phyloP scores from a whole-genome alignment of 306 rosid species.

The Begonia masoniana region DNA sequence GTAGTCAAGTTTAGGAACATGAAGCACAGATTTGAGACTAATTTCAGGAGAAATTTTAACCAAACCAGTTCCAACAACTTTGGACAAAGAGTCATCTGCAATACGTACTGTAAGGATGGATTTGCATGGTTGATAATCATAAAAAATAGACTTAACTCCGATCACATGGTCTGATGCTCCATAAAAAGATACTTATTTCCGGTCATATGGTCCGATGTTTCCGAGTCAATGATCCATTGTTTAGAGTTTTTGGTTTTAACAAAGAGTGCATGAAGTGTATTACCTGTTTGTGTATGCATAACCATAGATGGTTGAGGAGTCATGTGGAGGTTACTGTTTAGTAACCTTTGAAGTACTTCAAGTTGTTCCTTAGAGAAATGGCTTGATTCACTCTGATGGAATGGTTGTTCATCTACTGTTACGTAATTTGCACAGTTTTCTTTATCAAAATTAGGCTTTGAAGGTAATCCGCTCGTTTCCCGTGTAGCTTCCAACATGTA shows the following conservation, averaged over 20 bases:
- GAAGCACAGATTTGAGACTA: too few species aligned
- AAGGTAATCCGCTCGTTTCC: neutral
- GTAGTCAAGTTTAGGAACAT: too few species aligned
- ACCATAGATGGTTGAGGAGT: too few species aligned
- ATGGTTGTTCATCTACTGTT: neutral
- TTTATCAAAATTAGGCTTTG: neutral
- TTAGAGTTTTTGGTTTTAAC: too few species aligned
- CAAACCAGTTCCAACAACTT: too few species aligned
- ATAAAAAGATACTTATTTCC: too few species aligned
- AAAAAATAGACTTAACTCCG: neutral
- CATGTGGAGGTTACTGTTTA: neutral
- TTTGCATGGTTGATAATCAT: neutral
- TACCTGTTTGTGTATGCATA: neutral
- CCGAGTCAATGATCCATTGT: neutral
- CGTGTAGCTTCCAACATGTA: constrained; percentile 1
- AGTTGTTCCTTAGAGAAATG: neutral
- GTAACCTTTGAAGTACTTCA: neutral
- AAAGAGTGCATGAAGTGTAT: too few species aligned
- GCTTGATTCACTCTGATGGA: neutral
- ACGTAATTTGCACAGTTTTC: neutral
- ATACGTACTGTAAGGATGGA: too few species aligned
- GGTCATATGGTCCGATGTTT: neutral
- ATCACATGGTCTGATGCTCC: constrained; percentile 1
- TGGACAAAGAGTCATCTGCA: too few species aligned
- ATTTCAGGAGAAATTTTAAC: too few species aligned